Percentiles rank a stretch among this genome's conserved stretches.
These are phyloP conservation scores for Corynespora cassiicola DNA, from an alignment of 2,329 filamentous ascomycete species.

Conservation along the genomic window DNA sequence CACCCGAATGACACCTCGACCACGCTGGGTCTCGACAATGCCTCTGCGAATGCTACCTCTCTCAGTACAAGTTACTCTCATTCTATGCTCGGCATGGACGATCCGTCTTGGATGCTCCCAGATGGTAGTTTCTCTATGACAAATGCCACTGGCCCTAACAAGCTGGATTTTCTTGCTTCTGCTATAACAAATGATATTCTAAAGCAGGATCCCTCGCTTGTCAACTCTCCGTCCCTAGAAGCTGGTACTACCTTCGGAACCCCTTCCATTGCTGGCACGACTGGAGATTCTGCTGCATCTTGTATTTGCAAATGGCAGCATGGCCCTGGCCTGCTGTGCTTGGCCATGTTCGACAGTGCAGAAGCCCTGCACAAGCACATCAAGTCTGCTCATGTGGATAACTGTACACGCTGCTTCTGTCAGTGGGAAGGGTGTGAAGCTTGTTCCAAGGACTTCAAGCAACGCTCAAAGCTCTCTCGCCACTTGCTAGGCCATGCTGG, in stretches of 20 bases:
- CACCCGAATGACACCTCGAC: constrained; percentile 25
- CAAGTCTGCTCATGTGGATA: constrained; percentile 42
- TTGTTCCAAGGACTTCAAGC: constrained; percentile 45
- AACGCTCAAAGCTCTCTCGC: constrained; percentile 46
- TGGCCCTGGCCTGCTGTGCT: constrained; percentile 31
- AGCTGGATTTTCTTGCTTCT: constrained; percentile 36
- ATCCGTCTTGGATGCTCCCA: constrained; percentile 36
- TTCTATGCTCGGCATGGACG: constrained; percentile 27
- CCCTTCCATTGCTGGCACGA: constrained; percentile 6
- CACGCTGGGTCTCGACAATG: constrained; percentile 21
- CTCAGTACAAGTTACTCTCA: constrained; percentile 19
- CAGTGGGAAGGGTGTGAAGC: constrained; percentile 45
- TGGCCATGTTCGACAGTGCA: constrained; percentile 32
- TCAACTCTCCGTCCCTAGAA: constrained; percentile 12
- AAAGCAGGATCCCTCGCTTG: constrained; percentile 18
- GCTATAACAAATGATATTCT: constrained; percentile 35
- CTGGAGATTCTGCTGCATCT: constrained; percentile 14
- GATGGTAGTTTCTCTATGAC: constrained; percentile 28
- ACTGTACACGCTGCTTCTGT: constrained; percentile 41
- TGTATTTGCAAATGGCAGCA: constrained; percentile 44
- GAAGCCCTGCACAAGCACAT: constrained; percentile 43
- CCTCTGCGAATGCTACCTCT: constrained; percentile 18
- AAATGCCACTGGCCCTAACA: constrained; percentile 21
- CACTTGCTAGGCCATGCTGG: constrained; percentile 46
- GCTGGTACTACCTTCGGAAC: constrained; percentile 8